Conservation (phyloP, 2,329 filamentous ascomycete genomes). For the Fusarium sarcochroum region DNA sequence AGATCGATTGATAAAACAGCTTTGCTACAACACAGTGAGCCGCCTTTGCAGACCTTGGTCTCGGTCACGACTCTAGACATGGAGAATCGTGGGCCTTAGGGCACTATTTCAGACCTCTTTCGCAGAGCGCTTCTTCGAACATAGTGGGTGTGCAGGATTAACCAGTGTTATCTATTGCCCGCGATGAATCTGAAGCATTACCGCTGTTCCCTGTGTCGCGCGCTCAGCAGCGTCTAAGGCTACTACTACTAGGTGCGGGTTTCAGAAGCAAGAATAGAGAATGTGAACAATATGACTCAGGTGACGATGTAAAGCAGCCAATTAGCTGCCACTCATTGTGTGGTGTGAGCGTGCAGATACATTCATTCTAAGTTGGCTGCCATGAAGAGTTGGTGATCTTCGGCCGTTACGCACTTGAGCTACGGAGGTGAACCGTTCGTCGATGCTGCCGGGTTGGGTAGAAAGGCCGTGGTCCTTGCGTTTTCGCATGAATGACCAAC, state of each 20-base stretch:
- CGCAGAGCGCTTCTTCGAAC: constrained; percentile 13
- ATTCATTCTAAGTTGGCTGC: background rate
- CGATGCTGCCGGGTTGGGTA: too few species aligned
- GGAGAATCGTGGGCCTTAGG: background rate
- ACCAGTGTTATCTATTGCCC: background rate
- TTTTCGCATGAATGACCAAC: too few species aligned
- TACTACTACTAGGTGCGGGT: background rate
- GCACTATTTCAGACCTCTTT: background rate
- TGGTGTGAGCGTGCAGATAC: background rate
- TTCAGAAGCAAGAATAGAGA: too few species aligned
- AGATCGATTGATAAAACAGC: constrained; percentile 3
- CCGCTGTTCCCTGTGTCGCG: background rate
- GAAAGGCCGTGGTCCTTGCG: too few species aligned
- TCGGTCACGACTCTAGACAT: background rate
- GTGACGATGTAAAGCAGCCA: too few species aligned
- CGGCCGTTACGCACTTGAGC: too few species aligned
- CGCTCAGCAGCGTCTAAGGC: background rate
- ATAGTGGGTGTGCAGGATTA: background rate
- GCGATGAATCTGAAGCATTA: background rate
- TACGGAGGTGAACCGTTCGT: too few species aligned
- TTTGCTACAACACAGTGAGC: background rate
- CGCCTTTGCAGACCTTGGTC: constrained; percentile 5
- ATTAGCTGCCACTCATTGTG: too few species aligned
- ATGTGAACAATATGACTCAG: too few species aligned
- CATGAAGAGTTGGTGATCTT: background rate